Conservation (phyloP, 2,329 filamentous ascomycete species). For the Fusarium guadeloupense region DNA sequence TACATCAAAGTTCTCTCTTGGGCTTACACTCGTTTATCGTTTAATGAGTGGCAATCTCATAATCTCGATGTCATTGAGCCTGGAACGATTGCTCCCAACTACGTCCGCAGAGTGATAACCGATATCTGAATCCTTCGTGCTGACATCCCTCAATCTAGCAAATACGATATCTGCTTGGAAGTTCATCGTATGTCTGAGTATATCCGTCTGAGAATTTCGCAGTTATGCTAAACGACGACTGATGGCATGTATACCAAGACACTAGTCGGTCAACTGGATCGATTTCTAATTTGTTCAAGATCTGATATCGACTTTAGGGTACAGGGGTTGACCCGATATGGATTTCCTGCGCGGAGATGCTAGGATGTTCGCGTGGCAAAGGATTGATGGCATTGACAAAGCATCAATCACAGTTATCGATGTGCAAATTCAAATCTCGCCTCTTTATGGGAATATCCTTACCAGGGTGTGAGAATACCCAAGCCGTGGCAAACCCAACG, state of each 20-base stretch:
- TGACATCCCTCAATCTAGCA: too few relatives aligned
- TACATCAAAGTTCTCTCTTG: not conserved
- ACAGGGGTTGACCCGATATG: not conserved
- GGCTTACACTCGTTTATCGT: not conserved
- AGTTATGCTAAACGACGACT: too few relatives aligned
- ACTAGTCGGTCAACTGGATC: not conserved
- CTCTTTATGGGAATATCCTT: slow-evolving; percentile 5
- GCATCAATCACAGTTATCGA: not conserved
- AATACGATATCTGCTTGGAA: too few relatives aligned
- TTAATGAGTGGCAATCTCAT: not conserved
- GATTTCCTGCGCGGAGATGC: not conserved
- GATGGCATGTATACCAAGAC: slow-evolving; percentile 9
- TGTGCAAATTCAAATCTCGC: not conserved
- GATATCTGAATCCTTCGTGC: not conserved
- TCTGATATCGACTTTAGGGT: not conserved
- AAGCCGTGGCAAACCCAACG: not conserved
- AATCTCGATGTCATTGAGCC: not conserved
- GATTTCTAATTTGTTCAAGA: not conserved
- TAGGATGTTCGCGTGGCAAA: slow-evolving; percentile 1
- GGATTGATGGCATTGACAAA: not conserved
- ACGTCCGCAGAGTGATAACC: not conserved
- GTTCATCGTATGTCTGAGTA: not conserved
- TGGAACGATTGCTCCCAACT: not conserved
- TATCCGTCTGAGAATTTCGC: too few relatives aligned
- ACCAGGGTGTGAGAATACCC: not conserved